Percentiles rank a stretch among this genome's conserved stretches.
Conservation (phyloP, 2,329 filamentous ascomycete species). For the Alternaria gansuensis region DNA sequence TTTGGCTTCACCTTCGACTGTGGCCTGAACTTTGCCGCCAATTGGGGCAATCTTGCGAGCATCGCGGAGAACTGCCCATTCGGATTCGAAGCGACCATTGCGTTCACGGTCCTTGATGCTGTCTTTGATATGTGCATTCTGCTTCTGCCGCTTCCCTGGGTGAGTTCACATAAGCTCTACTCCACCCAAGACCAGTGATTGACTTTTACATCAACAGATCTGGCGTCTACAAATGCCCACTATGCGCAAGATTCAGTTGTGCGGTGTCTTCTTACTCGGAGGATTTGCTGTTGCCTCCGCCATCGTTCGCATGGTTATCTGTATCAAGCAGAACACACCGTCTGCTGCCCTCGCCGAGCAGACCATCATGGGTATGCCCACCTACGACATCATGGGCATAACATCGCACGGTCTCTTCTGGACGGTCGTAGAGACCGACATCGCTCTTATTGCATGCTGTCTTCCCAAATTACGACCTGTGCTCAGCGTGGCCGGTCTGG, state of each 20-base stretch:
- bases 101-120: slow-evolving; percentile 13
- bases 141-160: slow-evolving; percentile 17
- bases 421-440: slow-evolving; percentile 15
- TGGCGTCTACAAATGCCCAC: slow-evolving; percentile 17
- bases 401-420: slow-evolving; percentile 19
- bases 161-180: not conserved
- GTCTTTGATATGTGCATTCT: slow-evolving; percentile 18
- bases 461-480: slow-evolving; percentile 12
- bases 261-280: slow-evolving; percentile 17
- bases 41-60: slow-evolving; percentile 18
- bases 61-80: slow-evolving; percentile 16
- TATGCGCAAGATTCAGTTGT: slow-evolving; percentile 14
- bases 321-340: slow-evolving; percentile 19
- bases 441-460: slow-evolving; percentile 17
- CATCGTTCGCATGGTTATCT: slow-evolving; percentile 19
- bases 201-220: slow-evolving; percentile 8
- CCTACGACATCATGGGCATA: slow-evolving; percentile 19
- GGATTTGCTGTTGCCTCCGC: slow-evolving; percentile 16
- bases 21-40: slow-evolving; percentile 15
- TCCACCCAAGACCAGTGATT: not conserved
- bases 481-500: slow-evolving; percentile 8
- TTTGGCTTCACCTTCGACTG: slow-evolving; percentile 19
- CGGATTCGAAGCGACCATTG: slow-evolving; percentile 15
- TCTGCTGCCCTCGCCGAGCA: slow-evolving; percentile 10
- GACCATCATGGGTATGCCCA: slow-evolving; percentile 19